Base-by-base conservation (phyloP, 495 filamentous ascomycete genomes). In the Penicillium cinerascens region DNA sequence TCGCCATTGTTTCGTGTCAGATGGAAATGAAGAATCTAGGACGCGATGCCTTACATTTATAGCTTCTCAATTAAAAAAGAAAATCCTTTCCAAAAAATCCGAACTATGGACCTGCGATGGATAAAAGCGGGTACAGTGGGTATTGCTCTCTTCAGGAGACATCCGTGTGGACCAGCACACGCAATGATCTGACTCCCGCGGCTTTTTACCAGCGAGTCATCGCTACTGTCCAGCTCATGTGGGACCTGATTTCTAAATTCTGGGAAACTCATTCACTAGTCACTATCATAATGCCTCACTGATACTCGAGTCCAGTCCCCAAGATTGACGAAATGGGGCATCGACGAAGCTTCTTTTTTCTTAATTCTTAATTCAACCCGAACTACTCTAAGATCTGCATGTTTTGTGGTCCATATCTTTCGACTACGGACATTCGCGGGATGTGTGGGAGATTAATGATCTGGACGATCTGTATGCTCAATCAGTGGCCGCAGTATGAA, bases 61-160 rank as follows among this genome's bases (percentile, higher is more conserved):
- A 56, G 6, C 0, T 41, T 41, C 26, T 23, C 16, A 25, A 44
- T 26, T 8, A 36, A 33, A 46, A 43, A 42, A 26, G 10, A 5
- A 39, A n/a, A 33, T 29, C 15, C 26, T 33, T 27, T 11, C 20
- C 18, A 49, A 21, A 54, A 44, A 40, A 33, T 51, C 27, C 47
- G 37, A 51, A 56, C 42, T 56, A 56, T 56, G 54, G 39, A 43
- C 44, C 43, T 36, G 21, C 44, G 33, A 15, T 27, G 22, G 22
- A 44, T 21, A 51, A 54, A 56, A 49, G 37, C 37, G n/a, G 37
- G 37, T 20, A 39, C 16, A 51, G 54, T 51, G 54, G 54, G 43
- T 56, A 42, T 20, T 37, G 37, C 36, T 27, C 26, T 25, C 41
- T 46, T 38, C 42, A 25, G 43, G 36, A 51, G n/a, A 26, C 54